Conservation (phyloP, 192 early-diverging fungal genomes). For the Coemansia sp. region DNA sequence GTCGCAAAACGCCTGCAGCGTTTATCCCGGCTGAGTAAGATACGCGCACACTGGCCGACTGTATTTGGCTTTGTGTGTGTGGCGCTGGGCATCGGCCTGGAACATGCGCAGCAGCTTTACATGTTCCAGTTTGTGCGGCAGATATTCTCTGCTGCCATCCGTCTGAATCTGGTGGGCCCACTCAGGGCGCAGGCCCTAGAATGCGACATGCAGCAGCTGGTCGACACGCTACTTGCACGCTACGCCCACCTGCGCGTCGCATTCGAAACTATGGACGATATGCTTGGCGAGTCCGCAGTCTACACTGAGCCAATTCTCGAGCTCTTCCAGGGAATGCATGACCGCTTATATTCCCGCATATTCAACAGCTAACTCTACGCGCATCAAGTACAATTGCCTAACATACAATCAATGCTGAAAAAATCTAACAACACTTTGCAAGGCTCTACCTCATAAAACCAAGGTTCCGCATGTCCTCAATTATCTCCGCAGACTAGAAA, state of each 20-base stretch:
- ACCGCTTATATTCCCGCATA: slow-evolving; percentile 71
- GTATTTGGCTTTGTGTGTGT: slow-evolving; percentile 73
- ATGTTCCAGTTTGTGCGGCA: slow-evolving; percentile 85
- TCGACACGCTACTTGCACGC: slow-evolving; percentile 56
- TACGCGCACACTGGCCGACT: slow-evolving; percentile 75
- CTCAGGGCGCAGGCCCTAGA: slow-evolving; percentile 80
- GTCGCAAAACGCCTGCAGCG: slow-evolving; percentile 53
- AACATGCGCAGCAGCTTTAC: slow-evolving; percentile 69
- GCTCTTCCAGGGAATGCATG: slow-evolving; percentile 76
- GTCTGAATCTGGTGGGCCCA: slow-evolving; percentile 87
- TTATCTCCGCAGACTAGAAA: too few species aligned
- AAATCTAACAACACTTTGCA: too few species aligned
- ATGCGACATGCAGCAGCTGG: slow-evolving; percentile 57
- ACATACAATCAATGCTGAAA: too few species aligned
- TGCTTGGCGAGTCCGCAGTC: slow-evolving; percentile 44
- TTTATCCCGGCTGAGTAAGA: slow-evolving; percentile 42
- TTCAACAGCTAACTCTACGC: slow-evolving; percentile 66
- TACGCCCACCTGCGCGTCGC: slow-evolving; percentile 51
- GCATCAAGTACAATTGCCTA: neutral
- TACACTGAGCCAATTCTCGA: slow-evolving; percentile 72
- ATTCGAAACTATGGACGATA: slow-evolving; percentile 22
- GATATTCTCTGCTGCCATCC: slow-evolving; percentile 82
- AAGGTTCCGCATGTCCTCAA: too few species aligned
- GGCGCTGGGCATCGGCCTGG: slow-evolving; percentile 41
- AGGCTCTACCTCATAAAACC: too few species aligned